These are phyloP conservation scores for Solioccasus polychromus DNA, from an alignment of 768 basidiomycete genomes.

Conservation along the genomic window DNA sequence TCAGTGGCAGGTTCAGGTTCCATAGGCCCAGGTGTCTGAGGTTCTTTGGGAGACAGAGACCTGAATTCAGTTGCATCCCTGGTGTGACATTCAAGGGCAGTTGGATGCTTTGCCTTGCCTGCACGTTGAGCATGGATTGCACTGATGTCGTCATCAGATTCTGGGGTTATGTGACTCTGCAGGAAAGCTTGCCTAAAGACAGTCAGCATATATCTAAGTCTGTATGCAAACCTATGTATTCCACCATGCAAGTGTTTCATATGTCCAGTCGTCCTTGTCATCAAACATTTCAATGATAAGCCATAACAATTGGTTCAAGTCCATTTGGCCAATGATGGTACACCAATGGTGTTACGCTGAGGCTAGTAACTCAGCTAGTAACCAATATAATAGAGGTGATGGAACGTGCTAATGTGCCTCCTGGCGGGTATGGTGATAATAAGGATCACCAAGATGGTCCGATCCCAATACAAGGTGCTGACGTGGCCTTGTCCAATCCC, in stretches of 20 bases:
- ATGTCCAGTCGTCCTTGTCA: not conserved
- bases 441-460: no score
- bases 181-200: no score
- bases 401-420: no score
- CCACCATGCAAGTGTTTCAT: not conserved
- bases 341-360: no score
- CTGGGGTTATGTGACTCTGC: no score
- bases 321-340: not conserved
- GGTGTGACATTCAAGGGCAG: not conserved
- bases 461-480: no score
- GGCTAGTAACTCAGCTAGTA: no score
- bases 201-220: no score
- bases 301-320: not conserved
- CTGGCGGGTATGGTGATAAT: no score
- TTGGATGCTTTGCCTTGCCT: not conserved
- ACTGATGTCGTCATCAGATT: no score
- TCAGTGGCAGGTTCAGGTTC: not conserved
- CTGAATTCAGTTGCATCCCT: not conserved
- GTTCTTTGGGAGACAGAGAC: not conserved
- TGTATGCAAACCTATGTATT: not conserved
- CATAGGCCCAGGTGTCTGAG: not conserved
- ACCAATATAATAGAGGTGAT: no score
- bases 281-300: not conserved
- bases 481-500: no score
- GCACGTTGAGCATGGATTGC: not conserved